Evolutionary conservation across 2,329 filamentous ascomycete species (phyloP), one percentile per base, ranked within the genome.

Genomic region (Bipolaris zeicola): DNA sequence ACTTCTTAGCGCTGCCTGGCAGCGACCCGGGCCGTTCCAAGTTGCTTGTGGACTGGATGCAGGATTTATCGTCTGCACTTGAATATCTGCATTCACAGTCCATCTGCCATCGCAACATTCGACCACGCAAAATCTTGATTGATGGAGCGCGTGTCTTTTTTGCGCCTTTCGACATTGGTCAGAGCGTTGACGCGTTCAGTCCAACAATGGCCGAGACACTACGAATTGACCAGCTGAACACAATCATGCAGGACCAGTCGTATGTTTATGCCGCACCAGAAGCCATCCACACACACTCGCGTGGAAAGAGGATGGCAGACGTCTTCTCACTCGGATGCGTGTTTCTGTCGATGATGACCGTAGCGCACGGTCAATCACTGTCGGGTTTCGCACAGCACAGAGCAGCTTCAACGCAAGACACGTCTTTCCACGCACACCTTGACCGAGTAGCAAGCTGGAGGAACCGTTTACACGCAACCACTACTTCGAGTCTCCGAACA

Each of bases 191-290:
- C 31, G 65, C 58, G 0, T 66, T 71, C 45, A 75, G 66, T 46
- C 73, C 69, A 1, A 70, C 68, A 2, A 63, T 60, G 31, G 61
- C 58, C 7, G 67, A 65, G 41, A 65, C 69, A 18, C 64, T 71
- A 38, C 67, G 71, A 2, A 52, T 70, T 7, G 73, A 75, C 33
- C 72, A 73, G 36, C 43, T 72, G 6, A 59, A 68, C 13, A 62
- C 64, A 2, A 73, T 74, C 47, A 70, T 72, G 42, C 68, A 71
- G 39, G 73, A 71, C 36, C 73, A 74, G 47, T 63, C 63, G 3
- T 77, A 77, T 52, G 65, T 77, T 8, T 78, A 76, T 42, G 74
- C 74, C 0, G 74, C 76, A 2, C 76, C 76, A 0, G 76, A 78
- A 55, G 67, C 71, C 2, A 66, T 76, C n/a, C 60, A 70, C 0